A percentile compares a stretch with the other conserved stretches of the same genome.
These are phyloP conservation scores for Spergularia azorica DNA, from an alignment of 179 eudicot genomes.

Conservation along the genomic window DNA sequence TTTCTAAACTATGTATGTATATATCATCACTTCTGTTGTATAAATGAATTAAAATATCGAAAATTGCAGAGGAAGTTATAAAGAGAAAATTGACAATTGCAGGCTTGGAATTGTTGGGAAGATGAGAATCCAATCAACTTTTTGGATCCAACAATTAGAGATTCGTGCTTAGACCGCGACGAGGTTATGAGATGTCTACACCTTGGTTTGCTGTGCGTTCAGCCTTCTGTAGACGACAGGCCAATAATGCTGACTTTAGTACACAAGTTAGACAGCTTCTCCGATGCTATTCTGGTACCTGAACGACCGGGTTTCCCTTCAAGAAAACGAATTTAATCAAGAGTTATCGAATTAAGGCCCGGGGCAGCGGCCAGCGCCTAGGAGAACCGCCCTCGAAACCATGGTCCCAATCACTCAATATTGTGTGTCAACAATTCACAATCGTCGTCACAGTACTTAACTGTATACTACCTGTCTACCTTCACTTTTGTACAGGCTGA, in stretches of 20 bases:
- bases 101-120: conserved; percentile 27
- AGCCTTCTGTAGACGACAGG: conserved; percentile 14
- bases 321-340: neutral
- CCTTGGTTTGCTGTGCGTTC: conserved; percentile 20
- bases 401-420: no score
- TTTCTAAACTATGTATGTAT: neutral
- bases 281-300: conserved; percentile 27
- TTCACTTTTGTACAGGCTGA: no score
- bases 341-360: no score
- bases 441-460: no score
- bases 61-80: no score
- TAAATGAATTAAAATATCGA: neutral
- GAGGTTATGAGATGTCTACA: conserved; percentile 28
- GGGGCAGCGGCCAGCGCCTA: no score
- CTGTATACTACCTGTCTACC: no score
- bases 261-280: conserved; percentile 18
- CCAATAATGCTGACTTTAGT: conserved; percentile 25
- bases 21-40: neutral
- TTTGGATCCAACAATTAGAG: conserved; percentile 21
- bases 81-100: neutral
- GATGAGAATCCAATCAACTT: neutral
- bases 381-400: no score
- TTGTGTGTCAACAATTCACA: no score
- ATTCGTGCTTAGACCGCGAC: neutral
- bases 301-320: conserved; percentile 19